Evolutionary conservation across 805 yeast species (phyloP).

Genomic region (Sungouiella thailandica): DNA sequence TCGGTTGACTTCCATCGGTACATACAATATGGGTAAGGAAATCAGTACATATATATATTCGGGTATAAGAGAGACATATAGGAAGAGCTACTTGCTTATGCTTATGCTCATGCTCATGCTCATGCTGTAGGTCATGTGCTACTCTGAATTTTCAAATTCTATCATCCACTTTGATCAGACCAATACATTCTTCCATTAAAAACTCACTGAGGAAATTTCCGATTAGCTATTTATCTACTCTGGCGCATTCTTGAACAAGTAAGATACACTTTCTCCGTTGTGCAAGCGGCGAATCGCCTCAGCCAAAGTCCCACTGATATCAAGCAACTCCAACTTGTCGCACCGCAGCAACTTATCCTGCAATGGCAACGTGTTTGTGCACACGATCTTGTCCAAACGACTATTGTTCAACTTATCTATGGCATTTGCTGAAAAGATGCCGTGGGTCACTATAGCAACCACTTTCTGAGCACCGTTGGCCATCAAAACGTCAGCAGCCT

Average conservation of each 20-base stretch:
- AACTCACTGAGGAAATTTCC: no score
- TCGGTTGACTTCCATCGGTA: no score
- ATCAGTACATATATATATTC: no score
- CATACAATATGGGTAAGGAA: no score
- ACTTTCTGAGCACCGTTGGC: conserved; percentile 80
- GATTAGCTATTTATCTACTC: no score
- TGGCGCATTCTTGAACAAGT: conserved; percentile 65
- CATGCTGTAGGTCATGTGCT: no score
- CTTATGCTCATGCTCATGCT: no score
- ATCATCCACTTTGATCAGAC: no score
- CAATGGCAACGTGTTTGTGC: conserved; percentile 92
- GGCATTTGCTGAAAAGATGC: conserved; percentile 85
- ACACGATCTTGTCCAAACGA: conserved; percentile 67
- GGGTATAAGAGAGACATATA: no score
- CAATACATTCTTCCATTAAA: no score
- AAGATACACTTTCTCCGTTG: conserved; percentile 93
- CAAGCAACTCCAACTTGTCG: conserved; percentile 72
- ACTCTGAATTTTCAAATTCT: no score
- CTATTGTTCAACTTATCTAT: conserved; percentile 64
- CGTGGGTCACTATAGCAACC: conserved; percentile 93
- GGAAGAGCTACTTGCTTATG: no score
- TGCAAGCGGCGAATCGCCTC: conserved; percentile 93
- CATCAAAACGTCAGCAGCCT: conserved; percentile 85
- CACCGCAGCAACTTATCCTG: conserved; percentile 55
- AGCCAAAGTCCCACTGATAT: conserved; percentile 81